Evolutionary conservation across 441 rosid genomes (phyloP), one percentile per base, ranked within the genome.

Genomic region (Adansonia grandidieri): DNA sequence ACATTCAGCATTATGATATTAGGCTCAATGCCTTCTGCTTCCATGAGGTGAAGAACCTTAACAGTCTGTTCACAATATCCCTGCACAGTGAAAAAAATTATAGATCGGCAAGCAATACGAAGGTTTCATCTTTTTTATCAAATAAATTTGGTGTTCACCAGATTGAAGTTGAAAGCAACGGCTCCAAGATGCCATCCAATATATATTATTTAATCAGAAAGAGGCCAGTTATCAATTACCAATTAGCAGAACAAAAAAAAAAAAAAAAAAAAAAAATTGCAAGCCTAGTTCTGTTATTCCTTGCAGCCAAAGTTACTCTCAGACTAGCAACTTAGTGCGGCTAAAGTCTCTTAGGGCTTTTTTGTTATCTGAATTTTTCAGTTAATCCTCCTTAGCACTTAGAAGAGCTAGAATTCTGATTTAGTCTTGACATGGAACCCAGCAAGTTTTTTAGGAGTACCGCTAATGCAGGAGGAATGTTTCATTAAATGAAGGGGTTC

Each of bases 11-110:
- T 89, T 65, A 89, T 81, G 57, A 91, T 75, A 79, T 91, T 91
- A 50, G 87, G 87, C 78, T 91, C 92, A 74, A 87, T 81, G 61
- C 93, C 93, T 79, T 90, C 93, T 9, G 84, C 84, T 80, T 91
- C 95, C 93, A 91, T 89, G 73, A 87, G 87, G 88, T 84, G 84
- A 73, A 91, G 91, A 81, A 89, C 92, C 76, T 87, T 88, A 54
- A 89, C 84, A 5, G 92, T 89, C 84, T 91, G 92, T 64, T 86
- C 90, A 77, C 80, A 88, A 17, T 81, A 76, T 67, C 92, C 92
- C 93, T 89, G 85, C 60, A 76, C 61, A 62, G 13, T 0, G 6
- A 53, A 32, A 71, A 32, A 32, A 71, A 17, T 10, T 53, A 53
- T 32, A 17, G 44, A 54, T 9, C 62, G 9, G 22, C 47, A 47